Evolutionary conservation across 2,329 filamentous ascomycete species (phyloP).

Genomic region (Verticillium zaregamsianum): DNA sequence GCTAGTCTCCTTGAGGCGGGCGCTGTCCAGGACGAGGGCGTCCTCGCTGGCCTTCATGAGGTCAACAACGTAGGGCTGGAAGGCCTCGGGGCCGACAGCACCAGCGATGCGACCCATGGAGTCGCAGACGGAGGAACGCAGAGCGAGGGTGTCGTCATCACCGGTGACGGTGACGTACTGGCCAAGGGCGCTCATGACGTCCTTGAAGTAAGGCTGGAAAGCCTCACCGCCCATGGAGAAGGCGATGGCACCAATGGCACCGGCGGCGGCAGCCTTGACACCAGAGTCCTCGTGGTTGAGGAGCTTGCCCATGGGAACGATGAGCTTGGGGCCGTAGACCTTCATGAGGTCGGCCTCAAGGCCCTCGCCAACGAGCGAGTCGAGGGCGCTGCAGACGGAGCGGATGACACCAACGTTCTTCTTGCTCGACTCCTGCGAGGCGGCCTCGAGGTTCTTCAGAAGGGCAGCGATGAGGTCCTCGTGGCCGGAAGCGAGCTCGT

Average conservation of each 20-base stretch:
- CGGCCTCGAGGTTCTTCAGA: constrained; percentile 83
- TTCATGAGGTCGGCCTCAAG: constrained; percentile 77
- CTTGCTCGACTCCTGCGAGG: constrained; percentile 65
- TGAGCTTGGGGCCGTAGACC: constrained; percentile 76
- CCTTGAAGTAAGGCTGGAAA: constrained; percentile 88
- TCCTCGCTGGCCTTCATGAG: constrained; percentile 93
- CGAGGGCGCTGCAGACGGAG: constrained; percentile 83
- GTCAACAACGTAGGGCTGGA: constrained; percentile 86
- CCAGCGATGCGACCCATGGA: constrained; percentile 89
- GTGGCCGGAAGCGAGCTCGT: constrained; percentile 84
- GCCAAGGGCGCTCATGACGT: constrained; percentile 85
- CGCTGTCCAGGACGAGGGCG: constrained; percentile 81
- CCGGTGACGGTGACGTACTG: constrained; percentile 83
- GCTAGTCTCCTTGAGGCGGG: constrained; percentile 88
- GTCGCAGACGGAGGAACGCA: constrained; percentile 87
- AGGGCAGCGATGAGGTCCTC: constrained; percentile 78
- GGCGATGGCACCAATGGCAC: constrained; percentile 87
- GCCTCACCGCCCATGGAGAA: constrained; percentile 75
- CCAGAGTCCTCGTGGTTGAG: constrained; percentile 81
- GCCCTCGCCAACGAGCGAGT: constrained; percentile 85
- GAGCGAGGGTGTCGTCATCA: constrained; percentile 81
- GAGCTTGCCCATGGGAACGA: constrained; percentile 79
- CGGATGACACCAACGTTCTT: constrained; percentile 83
- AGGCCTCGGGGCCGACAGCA: constrained; percentile 79
- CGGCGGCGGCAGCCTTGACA: constrained; percentile 84